A percentile compares a stretch with the other conserved stretches of the same genome.
Evolutionary conservation across 345 rosid species (phyloP).

Genomic region (Bretschneidera sinensis): DNA sequence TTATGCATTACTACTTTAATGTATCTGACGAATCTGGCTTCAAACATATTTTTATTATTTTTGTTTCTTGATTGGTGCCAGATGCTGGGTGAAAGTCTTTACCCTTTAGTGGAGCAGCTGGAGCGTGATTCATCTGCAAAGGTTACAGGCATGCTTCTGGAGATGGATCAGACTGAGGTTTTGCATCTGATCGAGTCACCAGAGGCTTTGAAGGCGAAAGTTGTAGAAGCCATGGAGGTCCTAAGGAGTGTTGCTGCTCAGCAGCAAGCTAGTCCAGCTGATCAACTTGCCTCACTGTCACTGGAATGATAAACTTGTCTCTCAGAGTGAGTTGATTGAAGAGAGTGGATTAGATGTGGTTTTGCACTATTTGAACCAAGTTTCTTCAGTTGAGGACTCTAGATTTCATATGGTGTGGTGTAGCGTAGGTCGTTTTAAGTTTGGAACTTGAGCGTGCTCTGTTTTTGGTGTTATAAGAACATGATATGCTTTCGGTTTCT

Average conservation of each 20-base stretch:
- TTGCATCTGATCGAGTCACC: slow-evolving; percentile 72
- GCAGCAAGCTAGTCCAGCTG: slow-evolving; percentile 41
- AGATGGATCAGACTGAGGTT: slow-evolving; percentile 85
- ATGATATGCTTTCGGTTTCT: no score
- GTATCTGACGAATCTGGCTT: neutral
- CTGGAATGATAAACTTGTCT: slow-evolving; percentile 48
- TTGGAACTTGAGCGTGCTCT: no score
- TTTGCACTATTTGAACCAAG: neutral
- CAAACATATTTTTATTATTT: neutral
- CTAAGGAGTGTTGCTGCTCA: slow-evolving; percentile 50
- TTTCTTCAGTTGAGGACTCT: no score
- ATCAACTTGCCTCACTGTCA: slow-evolving; percentile 60
- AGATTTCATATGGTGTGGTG: neutral
- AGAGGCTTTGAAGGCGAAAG: slow-evolving; percentile 61
- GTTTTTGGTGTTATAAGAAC: no score
- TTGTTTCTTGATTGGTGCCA: slow-evolving; percentile 7
- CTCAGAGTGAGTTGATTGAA: slow-evolving; percentile 17
- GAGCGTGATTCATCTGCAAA: slow-evolving; percentile 65
- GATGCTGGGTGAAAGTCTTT: slow-evolving; percentile 77
- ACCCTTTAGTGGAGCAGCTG: slow-evolving; percentile 67
- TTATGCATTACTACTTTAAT: neutral
- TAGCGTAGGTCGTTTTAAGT: no score
- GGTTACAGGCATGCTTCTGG: slow-evolving; percentile 84
- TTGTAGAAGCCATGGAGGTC: slow-evolving; percentile 71
- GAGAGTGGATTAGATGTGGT: neutral